Evolutionary conservation across 2,329 filamentous ascomycete genomes (phyloP), one percentile per base, ranked within the genome.

Genomic region (Pyrenochaeta sp.): DNA sequence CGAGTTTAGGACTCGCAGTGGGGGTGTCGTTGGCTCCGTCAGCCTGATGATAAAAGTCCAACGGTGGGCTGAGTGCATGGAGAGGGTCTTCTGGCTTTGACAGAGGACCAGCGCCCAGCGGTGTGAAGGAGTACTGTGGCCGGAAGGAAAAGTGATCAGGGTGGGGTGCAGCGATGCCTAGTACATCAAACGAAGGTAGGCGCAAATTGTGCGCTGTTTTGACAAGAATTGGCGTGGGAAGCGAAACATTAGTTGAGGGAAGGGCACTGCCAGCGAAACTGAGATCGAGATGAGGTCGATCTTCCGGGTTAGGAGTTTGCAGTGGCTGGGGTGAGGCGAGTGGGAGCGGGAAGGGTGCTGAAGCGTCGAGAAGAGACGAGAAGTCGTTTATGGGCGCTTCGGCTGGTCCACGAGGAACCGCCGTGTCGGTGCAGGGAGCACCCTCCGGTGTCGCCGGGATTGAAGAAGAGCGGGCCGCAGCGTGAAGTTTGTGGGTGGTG

Each of bases 131-230:
- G 46, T 67, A 58, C 43, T 58, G 59, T 42, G 66, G 49, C 56
- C 59, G 70, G 46, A 69, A 65, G 46, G 64, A 63, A 50, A 77
- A 65, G 60, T 75, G 69, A 66, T 81, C 76, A 59, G 81, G 78
- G 73, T 81, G 78, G 45, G 82, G 80, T 49, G 78, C 76, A 51
- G 79, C 79, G 56, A 84, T 84, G 34, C 82, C 83, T 49, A 85
- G 76, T 19, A 79, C 74, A 54, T 85, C 80, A 66, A 86, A 85
- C 2, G 83, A 83, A 5, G 84, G 84, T 15, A 86, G 78, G 52
- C 84, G 81, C 40, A 86, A 72, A 57, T 72, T 77, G 54, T 73
- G 75, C 43, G 72, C 67, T 30, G 70, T 66, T 58, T 70, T 78
- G 43, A 66, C 46, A 37, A 73, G 59, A n/a, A 68, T 69, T 34